Conservation (phyloP, 352 stramenopile genomes). For the Plasmopara viticola region DNA sequence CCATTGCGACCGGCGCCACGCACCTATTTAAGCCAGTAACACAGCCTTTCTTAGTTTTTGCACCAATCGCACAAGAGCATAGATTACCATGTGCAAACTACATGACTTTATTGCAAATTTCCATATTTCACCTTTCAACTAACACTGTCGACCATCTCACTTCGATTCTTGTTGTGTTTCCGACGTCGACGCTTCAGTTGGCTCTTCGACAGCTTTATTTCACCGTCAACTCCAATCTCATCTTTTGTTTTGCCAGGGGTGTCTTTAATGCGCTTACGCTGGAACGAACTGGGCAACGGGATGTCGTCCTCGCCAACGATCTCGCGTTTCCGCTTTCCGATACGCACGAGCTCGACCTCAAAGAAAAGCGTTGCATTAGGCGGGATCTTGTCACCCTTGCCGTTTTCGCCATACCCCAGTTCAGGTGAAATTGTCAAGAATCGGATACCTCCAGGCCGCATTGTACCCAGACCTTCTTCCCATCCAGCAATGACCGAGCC, state of each 20-base stretch:
- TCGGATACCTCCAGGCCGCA: constrained; percentile 54
- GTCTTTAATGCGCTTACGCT: constrained; percentile 57
- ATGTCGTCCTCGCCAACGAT: constrained; percentile 51
- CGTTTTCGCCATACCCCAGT: constrained; percentile 53
- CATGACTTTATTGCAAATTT: not conserved
- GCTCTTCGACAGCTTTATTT: constrained; percentile 28
- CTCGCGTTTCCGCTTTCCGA: constrained; percentile 69
- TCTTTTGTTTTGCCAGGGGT: constrained; percentile 17
- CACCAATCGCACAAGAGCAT: no score
- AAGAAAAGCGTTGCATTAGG: constrained; percentile 73
- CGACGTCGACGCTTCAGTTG: constrained; percentile 38
- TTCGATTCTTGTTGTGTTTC: constrained; percentile 28
- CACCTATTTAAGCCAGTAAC: no score
- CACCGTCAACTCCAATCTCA: constrained; percentile 15
- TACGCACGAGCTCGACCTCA: constrained; percentile 71
- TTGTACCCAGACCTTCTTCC: constrained; percentile 75
- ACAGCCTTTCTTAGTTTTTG: no score
- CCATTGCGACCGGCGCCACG: constrained; percentile 11
- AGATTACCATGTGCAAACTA: no score
- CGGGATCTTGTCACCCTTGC: constrained; percentile 73
- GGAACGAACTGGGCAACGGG: constrained; percentile 62
- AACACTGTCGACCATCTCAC: not conserved
- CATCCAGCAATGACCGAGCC: constrained; percentile 72
- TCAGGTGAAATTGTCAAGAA: constrained; percentile 57
- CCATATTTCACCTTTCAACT: not conserved